Evolutionary conservation across 2,329 filamentous ascomycete species (phyloP).

Genomic region (Calonectria ilicicola): DNA sequence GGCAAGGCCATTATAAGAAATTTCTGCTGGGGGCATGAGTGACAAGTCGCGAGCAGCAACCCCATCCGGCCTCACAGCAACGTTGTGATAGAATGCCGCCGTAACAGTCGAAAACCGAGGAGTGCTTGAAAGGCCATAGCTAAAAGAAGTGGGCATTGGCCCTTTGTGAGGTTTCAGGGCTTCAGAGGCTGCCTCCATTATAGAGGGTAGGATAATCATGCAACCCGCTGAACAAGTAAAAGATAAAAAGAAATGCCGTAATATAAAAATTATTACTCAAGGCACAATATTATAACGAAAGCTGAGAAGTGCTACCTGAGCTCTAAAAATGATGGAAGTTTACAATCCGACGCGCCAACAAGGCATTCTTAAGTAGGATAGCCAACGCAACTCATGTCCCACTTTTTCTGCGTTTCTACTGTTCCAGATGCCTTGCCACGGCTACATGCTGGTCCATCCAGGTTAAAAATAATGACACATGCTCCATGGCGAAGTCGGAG

Average conservation of each 20-base stretch:
- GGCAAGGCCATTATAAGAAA: slow-evolving; percentile 61
- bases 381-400: background rate
- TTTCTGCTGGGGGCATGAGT: slow-evolving; percentile 38
- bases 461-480: background rate
- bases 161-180: slow-evolving; percentile 1
- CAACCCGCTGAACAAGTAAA: background rate
- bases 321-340: background rate
- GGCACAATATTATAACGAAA: background rate
- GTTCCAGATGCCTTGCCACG: background rate
- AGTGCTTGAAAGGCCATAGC: slow-evolving; percentile 26
- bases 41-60: slow-evolving; percentile 54
- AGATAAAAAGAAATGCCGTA: background rate
- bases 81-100: slow-evolving; percentile 52
- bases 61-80: slow-evolving; percentile 49
- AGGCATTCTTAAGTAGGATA: background rate
- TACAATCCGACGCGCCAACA: background rate
- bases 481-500: background rate
- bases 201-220: background rate
- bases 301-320: background rate
- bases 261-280: background rate
- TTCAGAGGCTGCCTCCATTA: slow-evolving; percentile 25
- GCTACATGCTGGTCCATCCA: background rate
- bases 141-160: slow-evolving; percentile 36
- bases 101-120: slow-evolving; percentile 48
- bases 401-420: background rate